A percentile compares a stretch with the other conserved stretches of the same genome.
Evolutionary conservation across 2,329 filamentous ascomycete genomes (phyloP).

Genomic region (Sarocladiaceae sp.): DNA sequence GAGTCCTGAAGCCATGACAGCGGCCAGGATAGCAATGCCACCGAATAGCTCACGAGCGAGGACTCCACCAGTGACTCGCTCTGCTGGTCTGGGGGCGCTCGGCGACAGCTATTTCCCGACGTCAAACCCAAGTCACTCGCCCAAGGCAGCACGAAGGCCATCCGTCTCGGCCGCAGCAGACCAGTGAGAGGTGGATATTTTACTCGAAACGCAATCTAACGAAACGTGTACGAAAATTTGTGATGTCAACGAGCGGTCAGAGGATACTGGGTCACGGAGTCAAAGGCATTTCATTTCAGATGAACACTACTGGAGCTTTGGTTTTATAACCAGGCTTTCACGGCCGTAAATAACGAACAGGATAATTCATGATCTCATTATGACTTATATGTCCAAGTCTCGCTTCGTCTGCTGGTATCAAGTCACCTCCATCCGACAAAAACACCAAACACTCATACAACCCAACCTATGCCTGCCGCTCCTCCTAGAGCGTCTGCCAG

Average conservation of each 20-base stretch:
- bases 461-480: background rate
- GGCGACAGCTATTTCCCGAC: constrained; percentile 40
- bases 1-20: constrained; percentile 28
- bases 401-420: constrained; percentile 10
- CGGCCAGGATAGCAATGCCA: constrained; percentile 22
- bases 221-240: background rate
- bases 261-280: no score
- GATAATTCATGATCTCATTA: constrained; percentile 4
- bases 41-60: constrained; percentile 45
- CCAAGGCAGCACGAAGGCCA: constrained; percentile 27
- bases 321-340: background rate
- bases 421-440: constrained; percentile 10
- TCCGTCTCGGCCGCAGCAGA: constrained; percentile 11
- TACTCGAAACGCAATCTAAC: background rate
- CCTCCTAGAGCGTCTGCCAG: constrained; percentile 78
- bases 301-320: background rate
- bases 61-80: constrained; percentile 39
- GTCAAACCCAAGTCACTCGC: constrained; percentile 17
- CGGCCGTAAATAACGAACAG: background rate
- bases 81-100: constrained; percentile 20
- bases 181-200: background rate
- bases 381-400: background rate
- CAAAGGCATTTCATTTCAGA: no score
- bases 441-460: constrained; percentile 7
- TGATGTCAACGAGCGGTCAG: no score